Conservation (phyloP, 2,329 filamentous ascomycete genomes). For the Teratosphaeriaceae sp. region DNA sequence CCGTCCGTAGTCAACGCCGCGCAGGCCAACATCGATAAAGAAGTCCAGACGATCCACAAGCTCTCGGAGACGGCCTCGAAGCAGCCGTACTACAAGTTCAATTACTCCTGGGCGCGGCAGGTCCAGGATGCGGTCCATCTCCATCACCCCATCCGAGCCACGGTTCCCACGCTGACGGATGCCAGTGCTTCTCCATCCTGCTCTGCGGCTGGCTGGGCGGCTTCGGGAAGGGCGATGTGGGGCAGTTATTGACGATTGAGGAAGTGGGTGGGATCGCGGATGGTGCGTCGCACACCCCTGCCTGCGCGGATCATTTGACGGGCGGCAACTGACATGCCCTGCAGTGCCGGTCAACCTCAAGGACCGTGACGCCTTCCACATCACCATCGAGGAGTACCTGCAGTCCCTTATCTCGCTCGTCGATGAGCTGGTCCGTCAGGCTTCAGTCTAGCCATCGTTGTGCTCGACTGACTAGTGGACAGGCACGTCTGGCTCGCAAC, state of each 20-base stretch:
- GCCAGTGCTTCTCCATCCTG: constrained; percentile 51
- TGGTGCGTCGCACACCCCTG: constrained; percentile 45
- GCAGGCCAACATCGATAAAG: constrained; percentile 61
- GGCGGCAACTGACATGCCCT: constrained; percentile 5
- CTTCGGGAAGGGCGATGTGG: constrained; percentile 43
- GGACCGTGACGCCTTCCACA: constrained; percentile 81
- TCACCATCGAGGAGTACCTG: constrained; percentile 96
- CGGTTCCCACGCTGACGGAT: not conserved
- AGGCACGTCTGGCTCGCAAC: constrained; percentile 84
- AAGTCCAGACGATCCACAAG: constrained; percentile 63
- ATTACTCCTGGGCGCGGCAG: constrained; percentile 75
- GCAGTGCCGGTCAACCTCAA: constrained; percentile 87
- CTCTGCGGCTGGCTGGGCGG: constrained; percentile 75
- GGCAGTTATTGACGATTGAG: constrained; percentile 75
- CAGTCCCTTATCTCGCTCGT: constrained; percentile 79
- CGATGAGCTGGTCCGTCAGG: constrained; percentile 64
- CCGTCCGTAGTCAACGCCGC: constrained; percentile 62
- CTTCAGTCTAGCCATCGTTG: not conserved
- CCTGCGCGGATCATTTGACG: too few species aligned
- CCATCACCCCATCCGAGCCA: not conserved
- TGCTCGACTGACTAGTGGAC: not conserved
- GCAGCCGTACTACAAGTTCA: constrained; percentile 98
- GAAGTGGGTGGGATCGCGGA: constrained; percentile 73
- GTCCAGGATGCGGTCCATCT: constrained; percentile 68
- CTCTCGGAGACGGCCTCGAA: constrained; percentile 69